These are phyloP conservation scores for Termitomyces sp. DNA, from an alignment of 768 basidiomycete species.

Conservation along the genomic window DNA sequence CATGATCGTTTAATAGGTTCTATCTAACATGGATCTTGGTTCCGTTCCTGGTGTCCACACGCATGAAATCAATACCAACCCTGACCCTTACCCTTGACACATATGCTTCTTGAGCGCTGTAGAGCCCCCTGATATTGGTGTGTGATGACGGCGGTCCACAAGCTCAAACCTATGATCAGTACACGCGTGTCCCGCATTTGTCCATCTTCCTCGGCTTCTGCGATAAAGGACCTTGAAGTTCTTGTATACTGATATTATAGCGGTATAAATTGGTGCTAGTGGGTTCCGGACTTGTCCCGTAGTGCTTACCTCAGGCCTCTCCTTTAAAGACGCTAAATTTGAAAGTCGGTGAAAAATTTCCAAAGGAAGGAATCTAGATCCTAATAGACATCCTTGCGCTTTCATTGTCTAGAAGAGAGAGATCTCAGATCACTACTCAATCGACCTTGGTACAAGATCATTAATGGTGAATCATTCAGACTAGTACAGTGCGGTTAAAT, in stretches of 20 bases:
- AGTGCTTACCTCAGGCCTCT: neutral
- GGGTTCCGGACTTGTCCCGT: neutral
- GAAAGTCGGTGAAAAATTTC: neutral
- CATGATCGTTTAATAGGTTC: neutral
- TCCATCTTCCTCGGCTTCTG: neutral
- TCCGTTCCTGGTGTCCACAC: neutral
- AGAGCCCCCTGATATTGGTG: neutral
- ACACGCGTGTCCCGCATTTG: neutral
- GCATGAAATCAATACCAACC: neutral
- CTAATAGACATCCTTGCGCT: neutral
- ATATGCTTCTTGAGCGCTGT: neutral
- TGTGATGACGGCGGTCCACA: neutral
- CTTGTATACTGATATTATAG: neutral
- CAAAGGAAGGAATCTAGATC: neutral
- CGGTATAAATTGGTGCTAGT: neutral
- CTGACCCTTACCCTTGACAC: neutral
- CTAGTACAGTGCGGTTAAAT: neutral
- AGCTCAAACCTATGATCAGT: neutral
- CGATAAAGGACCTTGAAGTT: neutral
- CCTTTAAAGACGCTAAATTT: neutral
- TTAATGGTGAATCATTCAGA: neutral
- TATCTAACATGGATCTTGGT: neutral
- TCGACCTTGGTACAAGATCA: neutral
- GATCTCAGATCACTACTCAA: neutral
- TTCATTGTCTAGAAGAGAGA: neutral